These are phyloP conservation scores for Cryptococcus jaspeensis DNA, from an alignment of 1,284 basidiomycete species.

Conservation along the genomic window DNA sequence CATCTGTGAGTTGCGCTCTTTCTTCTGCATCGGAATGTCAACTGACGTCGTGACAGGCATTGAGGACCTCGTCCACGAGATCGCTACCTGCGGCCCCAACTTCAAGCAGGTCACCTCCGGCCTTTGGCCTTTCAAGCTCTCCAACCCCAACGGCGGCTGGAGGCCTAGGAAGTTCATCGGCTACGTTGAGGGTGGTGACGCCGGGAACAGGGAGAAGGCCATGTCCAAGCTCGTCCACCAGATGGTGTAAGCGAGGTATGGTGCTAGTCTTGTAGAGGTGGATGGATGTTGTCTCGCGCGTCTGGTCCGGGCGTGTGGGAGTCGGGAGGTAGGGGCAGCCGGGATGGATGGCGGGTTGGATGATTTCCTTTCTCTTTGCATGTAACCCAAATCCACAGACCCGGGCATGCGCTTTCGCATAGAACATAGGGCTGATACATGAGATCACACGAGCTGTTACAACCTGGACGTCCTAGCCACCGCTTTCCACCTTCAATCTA, in stretches of 20 bases:
- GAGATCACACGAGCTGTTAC: background rate
- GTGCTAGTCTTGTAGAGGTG: slow-evolving; percentile 4
- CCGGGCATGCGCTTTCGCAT: too few relatives aligned
- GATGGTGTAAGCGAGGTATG: slow-evolving; percentile 72
- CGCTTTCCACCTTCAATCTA: background rate
- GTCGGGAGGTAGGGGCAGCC: too few relatives aligned
- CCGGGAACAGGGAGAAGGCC: slow-evolving; percentile 88
- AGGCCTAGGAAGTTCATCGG: slow-evolving; percentile 94
- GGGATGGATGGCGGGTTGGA: background rate
- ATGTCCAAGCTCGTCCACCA: slow-evolving; percentile 97
- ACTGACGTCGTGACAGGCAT: slow-evolving; percentile 52
- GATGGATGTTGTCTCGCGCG: background rate
- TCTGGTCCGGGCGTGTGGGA: too few relatives aligned
- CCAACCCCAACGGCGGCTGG: slow-evolving; percentile 98
- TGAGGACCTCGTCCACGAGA: slow-evolving; percentile 98
- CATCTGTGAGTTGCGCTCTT: slow-evolving; percentile 60
- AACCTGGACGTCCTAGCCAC: too few relatives aligned
- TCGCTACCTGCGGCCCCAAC: slow-evolving; percentile 91
- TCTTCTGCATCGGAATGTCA: background rate
- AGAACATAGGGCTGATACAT: background rate
- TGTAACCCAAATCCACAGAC: slow-evolving; percentile 23
- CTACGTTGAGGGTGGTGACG: slow-evolving; percentile 89
- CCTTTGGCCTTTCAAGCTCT: slow-evolving; percentile 99
- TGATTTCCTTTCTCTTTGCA: slow-evolving; percentile 25
- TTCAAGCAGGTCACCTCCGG: slow-evolving; percentile 98